These are phyloP conservation scores for Jamesozyma lodderae DNA, from an alignment of 805 yeast genomes.

Conservation along the genomic window DNA sequence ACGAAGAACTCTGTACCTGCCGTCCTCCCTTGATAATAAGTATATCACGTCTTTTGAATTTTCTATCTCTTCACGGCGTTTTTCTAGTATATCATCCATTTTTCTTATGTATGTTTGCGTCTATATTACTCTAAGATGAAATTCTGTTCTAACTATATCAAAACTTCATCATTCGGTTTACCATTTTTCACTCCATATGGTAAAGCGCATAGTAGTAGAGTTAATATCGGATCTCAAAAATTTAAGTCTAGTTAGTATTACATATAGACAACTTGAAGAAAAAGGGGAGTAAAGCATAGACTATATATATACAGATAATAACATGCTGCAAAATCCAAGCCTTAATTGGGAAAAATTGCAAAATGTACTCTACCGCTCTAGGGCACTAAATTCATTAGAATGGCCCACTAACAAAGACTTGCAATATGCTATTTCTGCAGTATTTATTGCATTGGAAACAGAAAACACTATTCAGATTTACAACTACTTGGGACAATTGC, in stretches of 20 bases:
- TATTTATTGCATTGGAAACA: slow-evolving; percentile 35
- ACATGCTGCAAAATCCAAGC: slow-evolving; percentile 31
- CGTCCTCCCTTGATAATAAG: slow-evolving; percentile 65
- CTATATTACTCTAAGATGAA: too few relatives aligned
- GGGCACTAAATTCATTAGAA: slow-evolving; percentile 26
- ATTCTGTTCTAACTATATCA: too few relatives aligned
- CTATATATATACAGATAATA: too few relatives aligned
- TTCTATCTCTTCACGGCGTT: not conserved
- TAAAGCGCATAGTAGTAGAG: too few relatives aligned
- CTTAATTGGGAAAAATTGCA: slow-evolving; percentile 72
- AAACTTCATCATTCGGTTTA: too few relatives aligned
- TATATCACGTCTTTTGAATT: slow-evolving; percentile 36
- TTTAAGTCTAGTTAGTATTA: too few relatives aligned
- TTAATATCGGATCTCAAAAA: too few relatives aligned
- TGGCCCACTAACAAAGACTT: slow-evolving; percentile 11
- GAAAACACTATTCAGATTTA: slow-evolving; percentile 26
- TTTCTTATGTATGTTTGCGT: too few relatives aligned
- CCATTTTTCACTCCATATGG: too few relatives aligned
- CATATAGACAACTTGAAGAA: too few relatives aligned
- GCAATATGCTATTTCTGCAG: slow-evolving; percentile 34
- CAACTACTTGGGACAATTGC: slow-evolving; percentile 31
- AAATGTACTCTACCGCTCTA: slow-evolving; percentile 55
- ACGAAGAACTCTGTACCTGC: slow-evolving; percentile 48
- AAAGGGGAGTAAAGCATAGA: too few relatives aligned
- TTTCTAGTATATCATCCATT: too few relatives aligned